Evolutionary conservation across 352 stramenopile genomes (phyloP), one percentile per base, ranked within the genome.

Genomic region (Pythium aquatile): DNA sequence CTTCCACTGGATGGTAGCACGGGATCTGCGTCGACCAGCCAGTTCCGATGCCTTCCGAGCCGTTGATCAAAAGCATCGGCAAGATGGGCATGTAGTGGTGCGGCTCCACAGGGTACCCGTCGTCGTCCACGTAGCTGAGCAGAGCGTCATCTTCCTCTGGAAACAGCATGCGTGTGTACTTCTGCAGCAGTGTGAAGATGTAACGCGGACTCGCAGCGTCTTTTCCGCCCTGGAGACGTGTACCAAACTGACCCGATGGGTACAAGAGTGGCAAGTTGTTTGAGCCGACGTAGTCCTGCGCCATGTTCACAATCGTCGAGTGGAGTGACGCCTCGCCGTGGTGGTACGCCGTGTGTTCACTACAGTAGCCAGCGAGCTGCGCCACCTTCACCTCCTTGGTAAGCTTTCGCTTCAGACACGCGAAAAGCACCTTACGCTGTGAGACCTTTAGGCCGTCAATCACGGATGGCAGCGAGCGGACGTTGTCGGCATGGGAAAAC

Each of bases 381-480:
- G 97, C 97, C 11, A 99, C 98, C 75, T 99, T 99, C 55, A 99
- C 98, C 69, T 99, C 98, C 26, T 89, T 94, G 35, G 96, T 99
- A 2, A 99, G 85, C 69, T 99, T 99, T 53, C 97, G 91, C 75
- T 99, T 99, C 74, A 99, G 92, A 63, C 97, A 99, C 14, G 92
- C 91, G 70, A 98, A 99, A 10, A 99, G 74, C 10, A 99, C 90
- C 69, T 99, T 99, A 9, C 97, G 83, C 77, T 99, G 97, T 11
- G 93, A 98, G n/a, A 96, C 91, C 71, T 99, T 99, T 55, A 99
- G 94, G 1, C 97, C 97, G 66, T 99, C 97, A 39, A 99, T 78
- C 1, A 99, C 82, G 26, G 95, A 95, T 17, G 97, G 96, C 57
- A 99, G 89, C 5, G 96, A 99, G 16, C 98, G 91, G 32, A 87